Percentiles rank a stretch among this genome's conserved stretches.
Evolutionary conservation across 805 yeast genomes (phyloP).

Genomic region (Ogataea zsoltii): DNA sequence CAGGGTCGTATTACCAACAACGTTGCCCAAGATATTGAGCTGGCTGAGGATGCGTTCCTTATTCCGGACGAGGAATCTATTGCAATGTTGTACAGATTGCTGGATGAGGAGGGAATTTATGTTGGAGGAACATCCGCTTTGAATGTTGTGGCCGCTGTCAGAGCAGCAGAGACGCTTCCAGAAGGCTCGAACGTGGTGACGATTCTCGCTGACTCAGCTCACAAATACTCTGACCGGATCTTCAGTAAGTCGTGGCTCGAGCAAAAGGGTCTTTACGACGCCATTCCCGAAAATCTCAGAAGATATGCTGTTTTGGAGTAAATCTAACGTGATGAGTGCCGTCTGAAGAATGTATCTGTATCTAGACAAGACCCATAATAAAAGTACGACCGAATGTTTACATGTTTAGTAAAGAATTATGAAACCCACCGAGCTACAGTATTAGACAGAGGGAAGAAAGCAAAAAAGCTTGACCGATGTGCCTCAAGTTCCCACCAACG

Average conservation of each 20-base stretch:
- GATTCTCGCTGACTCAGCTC: conserved; percentile 87
- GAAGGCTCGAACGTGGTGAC: conserved; percentile 83
- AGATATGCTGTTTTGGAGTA: conserved; percentile 60
- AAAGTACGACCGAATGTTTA: too few species aligned
- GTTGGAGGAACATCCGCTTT: conserved; percentile 90
- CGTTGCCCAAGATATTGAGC: conserved; percentile 66
- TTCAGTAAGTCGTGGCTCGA: conserved; percentile 79
- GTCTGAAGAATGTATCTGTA: too few species aligned
- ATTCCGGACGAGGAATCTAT: conserved; percentile 81
- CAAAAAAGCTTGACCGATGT: too few species aligned
- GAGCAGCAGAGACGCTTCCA: conserved; percentile 74
- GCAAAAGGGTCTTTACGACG: conserved; percentile 61
- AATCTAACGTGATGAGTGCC: too few species aligned
- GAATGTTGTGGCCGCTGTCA: conserved; percentile 86
- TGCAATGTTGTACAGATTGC: conserved; percentile 75
- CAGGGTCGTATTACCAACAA: conserved; percentile 92
- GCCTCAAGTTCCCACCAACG: too few species aligned
- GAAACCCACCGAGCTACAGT: background rate
- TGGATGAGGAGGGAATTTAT: conserved; percentile 88
- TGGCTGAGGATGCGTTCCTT: conserved; percentile 77
- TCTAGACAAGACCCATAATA: too few species aligned
- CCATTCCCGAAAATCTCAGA: conserved; percentile 67
- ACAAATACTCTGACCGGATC: conserved; percentile 79
- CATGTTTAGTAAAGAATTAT: background rate
- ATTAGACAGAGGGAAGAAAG: too few species aligned